Conservation (phyloP, 2,329 filamentous ascomycete species). For the Ambrosiella beaveri region DNA sequence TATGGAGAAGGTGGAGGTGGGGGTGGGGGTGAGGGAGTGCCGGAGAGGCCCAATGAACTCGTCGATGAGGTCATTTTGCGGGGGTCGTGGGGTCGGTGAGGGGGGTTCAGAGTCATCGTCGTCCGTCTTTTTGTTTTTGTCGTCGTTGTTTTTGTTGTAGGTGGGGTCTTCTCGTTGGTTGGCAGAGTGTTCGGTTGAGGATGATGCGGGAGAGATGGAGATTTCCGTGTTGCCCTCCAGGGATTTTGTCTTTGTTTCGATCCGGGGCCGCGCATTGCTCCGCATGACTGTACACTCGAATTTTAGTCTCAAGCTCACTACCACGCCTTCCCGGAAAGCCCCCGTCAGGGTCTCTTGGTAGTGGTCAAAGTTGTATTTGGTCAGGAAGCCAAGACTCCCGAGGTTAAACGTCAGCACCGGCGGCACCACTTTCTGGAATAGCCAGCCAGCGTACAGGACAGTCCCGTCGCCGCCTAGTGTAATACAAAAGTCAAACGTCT, state of each 20-base stretch:
- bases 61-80: constrained; percentile 55
- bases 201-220: not conserved
- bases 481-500: constrained; percentile 85
- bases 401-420: constrained; percentile 83
- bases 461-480: constrained; percentile 93
- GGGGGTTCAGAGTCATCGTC: no score
- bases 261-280: constrained; percentile 31
- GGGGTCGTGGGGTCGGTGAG: not conserved
- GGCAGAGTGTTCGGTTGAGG: not conserved
- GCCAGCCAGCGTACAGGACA: constrained; percentile 86
- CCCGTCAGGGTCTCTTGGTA: constrained; percentile 51
- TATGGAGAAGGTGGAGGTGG: constrained; percentile 74
- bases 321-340: constrained; percentile 69
- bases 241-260: not conserved
- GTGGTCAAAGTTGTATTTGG: constrained; percentile 81
- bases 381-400: constrained; percentile 84
- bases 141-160: no score
- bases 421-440: constrained; percentile 89
- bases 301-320: constrained; percentile 67
- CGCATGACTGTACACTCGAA: constrained; percentile 94
- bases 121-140: no score
- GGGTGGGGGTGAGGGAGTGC: constrained; percentile 41
- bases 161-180: no score
- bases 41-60: constrained; percentile 53
- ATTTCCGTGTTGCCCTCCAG: not conserved